Percentiles rank a stretch among this genome's conserved stretches.
Evolutionary conservation across 257 asterid genomes (phyloP).

Genomic region (Solanum virginianum): DNA sequence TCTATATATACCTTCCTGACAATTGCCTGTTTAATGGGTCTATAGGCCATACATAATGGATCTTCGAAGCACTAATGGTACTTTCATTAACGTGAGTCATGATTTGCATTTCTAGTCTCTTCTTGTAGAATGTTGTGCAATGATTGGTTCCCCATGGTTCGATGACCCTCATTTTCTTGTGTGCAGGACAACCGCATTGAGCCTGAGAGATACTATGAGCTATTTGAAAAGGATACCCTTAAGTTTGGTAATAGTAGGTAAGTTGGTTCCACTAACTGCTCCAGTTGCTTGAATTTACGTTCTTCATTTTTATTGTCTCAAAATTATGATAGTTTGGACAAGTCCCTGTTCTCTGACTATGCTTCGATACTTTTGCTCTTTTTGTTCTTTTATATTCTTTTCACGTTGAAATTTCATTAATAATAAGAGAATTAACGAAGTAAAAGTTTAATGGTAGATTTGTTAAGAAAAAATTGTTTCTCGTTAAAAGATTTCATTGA

Average conservation of each 20-base stretch:
- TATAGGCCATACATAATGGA: slow-evolving; percentile 92
- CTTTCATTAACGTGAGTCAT: slow-evolving; percentile 72
- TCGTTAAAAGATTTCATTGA: not conserved
- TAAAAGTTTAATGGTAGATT: not conserved
- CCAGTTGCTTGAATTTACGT: not conserved
- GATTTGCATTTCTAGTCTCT: not conserved
- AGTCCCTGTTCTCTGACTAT: not conserved
- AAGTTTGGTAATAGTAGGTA: slow-evolving; percentile 98
- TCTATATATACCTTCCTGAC: slow-evolving; percentile 2
- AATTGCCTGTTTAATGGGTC: not conserved
- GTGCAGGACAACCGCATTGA: slow-evolving; percentile 71
- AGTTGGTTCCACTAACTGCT: not conserved
- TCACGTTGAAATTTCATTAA: not conserved
- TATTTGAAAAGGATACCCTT: slow-evolving; percentile 73
- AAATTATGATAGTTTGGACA: not conserved
- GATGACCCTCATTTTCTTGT: not conserved
- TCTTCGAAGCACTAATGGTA: slow-evolving; percentile 97
- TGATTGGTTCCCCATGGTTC: not conserved
- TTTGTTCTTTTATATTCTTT: not conserved
- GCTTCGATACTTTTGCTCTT: not conserved
- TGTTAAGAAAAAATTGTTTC: not conserved
- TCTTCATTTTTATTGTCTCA: not conserved
- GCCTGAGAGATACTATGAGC: slow-evolving; percentile 80
- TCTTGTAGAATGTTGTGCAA: not conserved
- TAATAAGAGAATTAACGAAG: not conserved